phyloP scores from a whole-genome alignment of 2,329 filamentous ascomycete genomes.

The Epicoccum nigrum region DNA sequence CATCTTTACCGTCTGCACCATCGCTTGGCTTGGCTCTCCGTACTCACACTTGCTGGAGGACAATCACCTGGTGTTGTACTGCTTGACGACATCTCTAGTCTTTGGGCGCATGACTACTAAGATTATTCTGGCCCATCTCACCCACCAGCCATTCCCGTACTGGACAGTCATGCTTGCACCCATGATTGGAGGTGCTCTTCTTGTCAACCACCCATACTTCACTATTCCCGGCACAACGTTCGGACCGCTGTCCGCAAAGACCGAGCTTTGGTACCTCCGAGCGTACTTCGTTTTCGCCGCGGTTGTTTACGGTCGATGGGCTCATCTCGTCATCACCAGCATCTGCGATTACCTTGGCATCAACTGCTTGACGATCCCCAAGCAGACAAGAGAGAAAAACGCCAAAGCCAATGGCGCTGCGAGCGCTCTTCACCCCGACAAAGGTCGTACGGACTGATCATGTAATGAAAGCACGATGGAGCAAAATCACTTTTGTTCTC shows the following conservation, averaged over 20 bases:
- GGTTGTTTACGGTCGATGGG: constrained; percentile 92
- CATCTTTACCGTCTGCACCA: constrained; percentile 75
- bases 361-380: constrained; percentile 84
- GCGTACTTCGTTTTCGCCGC: constrained; percentile 82
- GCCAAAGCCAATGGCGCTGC: constrained; percentile 35
- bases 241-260: constrained; percentile 64
- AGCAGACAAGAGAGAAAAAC: constrained; percentile 34
- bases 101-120: constrained; percentile 99
- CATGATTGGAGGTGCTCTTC: constrained; percentile 80
- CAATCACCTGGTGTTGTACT: constrained; percentile 91
- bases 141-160: constrained; percentile 91
- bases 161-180: constrained; percentile 93
- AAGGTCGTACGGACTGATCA: constrained; percentile 42
- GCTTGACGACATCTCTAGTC: constrained; percentile 92
- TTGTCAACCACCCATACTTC: constrained; percentile 81
- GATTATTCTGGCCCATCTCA: constrained; percentile 95
- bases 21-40: constrained; percentile 87
- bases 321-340: constrained; percentile 83
- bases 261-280: constrained; percentile 82
- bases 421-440: constrained; percentile 36
- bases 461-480: not conserved
- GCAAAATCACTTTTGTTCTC: not conserved
- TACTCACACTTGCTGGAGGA: constrained; percentile 80
- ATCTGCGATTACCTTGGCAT: constrained; percentile 94
- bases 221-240: constrained; percentile 53